Evolutionary conservation across 768 basidiomycete genomes (phyloP), one percentile per base, ranked within the genome.

Genomic region (Krasilnikovozyma curviuscula): DNA sequence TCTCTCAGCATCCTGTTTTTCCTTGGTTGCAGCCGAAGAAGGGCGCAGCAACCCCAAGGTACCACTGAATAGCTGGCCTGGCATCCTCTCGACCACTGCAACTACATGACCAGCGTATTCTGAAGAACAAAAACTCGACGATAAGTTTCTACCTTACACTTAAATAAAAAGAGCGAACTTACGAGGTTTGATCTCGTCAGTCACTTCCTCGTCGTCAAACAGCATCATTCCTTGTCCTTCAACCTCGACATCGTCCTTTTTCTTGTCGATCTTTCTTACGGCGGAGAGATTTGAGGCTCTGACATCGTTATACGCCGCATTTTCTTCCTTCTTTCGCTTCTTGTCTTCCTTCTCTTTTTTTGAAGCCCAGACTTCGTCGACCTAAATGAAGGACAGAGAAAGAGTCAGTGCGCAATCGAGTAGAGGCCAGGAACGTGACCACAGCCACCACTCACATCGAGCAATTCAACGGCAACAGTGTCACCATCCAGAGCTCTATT

Each of bases 341-440:
- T 98, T 98, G 70, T 97, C 93, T 65, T 97, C 93, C 69, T 98
- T 98, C 69, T 98, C 93, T 68, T 98, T 98, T 73, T 98, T 98
- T 5, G 93, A 93, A 8, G 83, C 81, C 66, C 67, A 69, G 13
- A 61, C 58, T 24, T 43, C 50, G 40, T 52, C 50, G 32, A 52
- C 50, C 42, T 44, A 18, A 6, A 27, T 3, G 12, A 18, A 27
- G 3, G 25, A 44, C n/a, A 29, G 25, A 29, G 16, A 27, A 27
- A 29, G 8, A 18, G 16, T 14, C 14, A 12, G 12, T 18, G 18
- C 18, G 35, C 4, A 18, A 12, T 4, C 35, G 7, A 23, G 10
- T 18, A 7, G 37, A n/a, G 24, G 37, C n/a, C 9, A 39, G n/a
- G 7, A 7, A 39, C 7, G 37, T 18, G 37, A 8, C 19, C 13